A percentile compares a stretch with the other conserved stretches of the same genome.
Conservation (phyloP, 805 yeast genomes). For the Hanseniaspora thailandica region DNA sequence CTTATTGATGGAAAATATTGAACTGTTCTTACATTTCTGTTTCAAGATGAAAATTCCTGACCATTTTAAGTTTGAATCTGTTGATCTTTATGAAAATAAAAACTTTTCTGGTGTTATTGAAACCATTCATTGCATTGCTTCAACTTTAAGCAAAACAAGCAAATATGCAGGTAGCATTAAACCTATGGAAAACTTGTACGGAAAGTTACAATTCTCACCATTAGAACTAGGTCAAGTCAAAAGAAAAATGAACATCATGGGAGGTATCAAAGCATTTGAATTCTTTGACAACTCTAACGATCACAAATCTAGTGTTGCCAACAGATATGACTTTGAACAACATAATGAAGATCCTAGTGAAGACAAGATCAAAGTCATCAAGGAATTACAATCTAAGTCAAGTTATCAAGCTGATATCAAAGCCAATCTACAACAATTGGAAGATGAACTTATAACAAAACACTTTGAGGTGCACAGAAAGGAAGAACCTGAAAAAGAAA, state of each 20-base stretch:
- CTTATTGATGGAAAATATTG: constrained; percentile 86
- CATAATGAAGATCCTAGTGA: constrained; percentile 16
- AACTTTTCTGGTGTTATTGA: constrained; percentile 89
- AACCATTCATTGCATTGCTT: constrained; percentile 80
- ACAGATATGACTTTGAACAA: constrained; percentile 15
- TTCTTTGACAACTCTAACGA: constrained; percentile 36
- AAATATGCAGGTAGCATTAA: constrained; percentile 46
- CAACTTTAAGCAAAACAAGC: constrained; percentile 41
- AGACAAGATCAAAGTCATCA: not conserved
- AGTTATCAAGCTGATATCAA: not conserved
- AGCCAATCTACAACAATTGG: not conserved
- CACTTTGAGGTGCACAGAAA: not conserved
- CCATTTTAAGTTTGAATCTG: constrained; percentile 76
- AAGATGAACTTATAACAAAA: not conserved
- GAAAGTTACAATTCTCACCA: constrained; percentile 45
- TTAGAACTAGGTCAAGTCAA: constrained; percentile 62
- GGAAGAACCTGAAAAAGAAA: not conserved
- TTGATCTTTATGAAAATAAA: constrained; percentile 84
- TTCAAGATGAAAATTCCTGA: constrained; percentile 69
- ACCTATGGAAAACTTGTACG: constrained; percentile 49
- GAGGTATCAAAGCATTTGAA: constrained; percentile 67
- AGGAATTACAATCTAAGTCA: not conserved
- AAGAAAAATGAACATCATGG: constrained; percentile 34
- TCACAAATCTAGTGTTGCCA: constrained; percentile 20
- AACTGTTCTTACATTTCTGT: constrained; percentile 61